Percentiles rank a stretch among this genome's conserved stretches.
Evolutionary conservation across 2,329 filamentous ascomycete genomes (phyloP).

Genomic region (Trichoderma cornu-damae): DNA sequence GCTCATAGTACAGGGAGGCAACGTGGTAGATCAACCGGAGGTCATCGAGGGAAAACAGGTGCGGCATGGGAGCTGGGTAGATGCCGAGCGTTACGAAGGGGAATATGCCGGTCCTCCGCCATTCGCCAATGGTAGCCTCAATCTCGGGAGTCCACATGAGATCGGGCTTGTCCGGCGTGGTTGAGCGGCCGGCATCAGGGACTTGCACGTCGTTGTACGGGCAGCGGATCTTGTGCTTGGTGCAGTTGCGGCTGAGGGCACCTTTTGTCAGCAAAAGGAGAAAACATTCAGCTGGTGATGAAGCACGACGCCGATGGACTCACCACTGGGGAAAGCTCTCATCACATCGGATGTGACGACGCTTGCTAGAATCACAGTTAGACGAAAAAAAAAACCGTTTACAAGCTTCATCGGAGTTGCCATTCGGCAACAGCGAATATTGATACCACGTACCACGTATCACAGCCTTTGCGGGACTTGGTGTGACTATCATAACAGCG

Average conservation of each 20-base stretch:
- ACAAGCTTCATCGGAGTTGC: neutral
- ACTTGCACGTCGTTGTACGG: constrained; percentile 88
- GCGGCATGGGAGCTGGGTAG: constrained; percentile 68
- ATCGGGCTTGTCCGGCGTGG: constrained; percentile 58
- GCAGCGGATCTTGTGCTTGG: constrained; percentile 97
- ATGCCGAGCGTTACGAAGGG: constrained; percentile 78
- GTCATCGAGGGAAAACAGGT: constrained; percentile 69
- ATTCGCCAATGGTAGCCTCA: constrained; percentile 72
- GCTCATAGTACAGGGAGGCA: constrained; percentile 75
- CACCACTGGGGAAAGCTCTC: constrained; percentile 98
- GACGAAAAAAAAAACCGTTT: neutral
- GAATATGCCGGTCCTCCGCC: constrained; percentile 78
- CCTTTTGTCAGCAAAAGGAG: constrained; percentile 16
- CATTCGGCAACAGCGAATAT: neutral
- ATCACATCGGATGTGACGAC: constrained; percentile 94
- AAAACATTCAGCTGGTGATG: neutral
- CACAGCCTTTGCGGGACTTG: constrained; percentile 97
- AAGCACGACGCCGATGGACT: constrained; percentile 27
- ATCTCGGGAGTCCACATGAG: constrained; percentile 85
- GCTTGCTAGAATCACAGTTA: constrained; percentile 53
- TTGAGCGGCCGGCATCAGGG: constrained; percentile 55
- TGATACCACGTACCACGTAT: constrained; percentile 63
- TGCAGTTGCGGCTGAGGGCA: constrained; percentile 78
- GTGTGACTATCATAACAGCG: constrained; percentile 65
- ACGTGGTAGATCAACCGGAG: constrained; percentile 88